phyloP scores from a whole-genome alignment of 352 stramenopile genomes.

The Blastocystis hominis region DNA sequence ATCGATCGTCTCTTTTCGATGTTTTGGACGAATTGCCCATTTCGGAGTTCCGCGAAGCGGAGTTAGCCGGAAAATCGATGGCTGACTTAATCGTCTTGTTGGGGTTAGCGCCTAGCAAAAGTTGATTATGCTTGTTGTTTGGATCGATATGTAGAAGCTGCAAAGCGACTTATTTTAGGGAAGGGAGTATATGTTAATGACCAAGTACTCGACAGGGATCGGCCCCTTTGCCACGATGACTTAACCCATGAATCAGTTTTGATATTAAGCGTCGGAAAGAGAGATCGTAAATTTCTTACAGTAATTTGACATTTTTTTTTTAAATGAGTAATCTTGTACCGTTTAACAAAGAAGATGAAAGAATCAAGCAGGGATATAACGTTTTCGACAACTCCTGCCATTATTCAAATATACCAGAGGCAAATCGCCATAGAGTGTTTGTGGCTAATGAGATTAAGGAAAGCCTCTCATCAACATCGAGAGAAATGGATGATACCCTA shows the following conservation, averaged over 20 bases:
- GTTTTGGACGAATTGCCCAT: slow-evolving; percentile 32
- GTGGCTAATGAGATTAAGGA: too few species aligned
- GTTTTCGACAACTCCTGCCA: too few species aligned
- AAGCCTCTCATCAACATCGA: too few species aligned
- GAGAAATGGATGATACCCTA: too few species aligned
- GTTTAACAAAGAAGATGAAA: too few species aligned
- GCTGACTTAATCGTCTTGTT: slow-evolving; percentile 7
- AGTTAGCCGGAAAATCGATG: neutral
- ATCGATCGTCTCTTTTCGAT: neutral
- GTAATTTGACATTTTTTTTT: neutral
- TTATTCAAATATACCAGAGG: too few species aligned
- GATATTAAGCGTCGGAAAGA: neutral
- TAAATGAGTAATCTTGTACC: neutral
- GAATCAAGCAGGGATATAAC: too few species aligned
- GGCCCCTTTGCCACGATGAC: neutral
- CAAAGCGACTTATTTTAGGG: neutral
- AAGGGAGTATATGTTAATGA: slow-evolving; percentile 35
- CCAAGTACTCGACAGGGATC: neutral
- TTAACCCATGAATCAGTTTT: neutral
- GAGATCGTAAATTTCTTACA: neutral
- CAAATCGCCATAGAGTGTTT: too few species aligned
- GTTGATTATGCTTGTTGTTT: neutral
- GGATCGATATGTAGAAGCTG: neutral
- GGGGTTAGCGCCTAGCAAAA: slow-evolving; percentile 20
- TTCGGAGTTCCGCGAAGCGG: neutral